Conservation (phyloP, 1,284 basidiomycete species). For the Apiotrichum sp. region DNA sequence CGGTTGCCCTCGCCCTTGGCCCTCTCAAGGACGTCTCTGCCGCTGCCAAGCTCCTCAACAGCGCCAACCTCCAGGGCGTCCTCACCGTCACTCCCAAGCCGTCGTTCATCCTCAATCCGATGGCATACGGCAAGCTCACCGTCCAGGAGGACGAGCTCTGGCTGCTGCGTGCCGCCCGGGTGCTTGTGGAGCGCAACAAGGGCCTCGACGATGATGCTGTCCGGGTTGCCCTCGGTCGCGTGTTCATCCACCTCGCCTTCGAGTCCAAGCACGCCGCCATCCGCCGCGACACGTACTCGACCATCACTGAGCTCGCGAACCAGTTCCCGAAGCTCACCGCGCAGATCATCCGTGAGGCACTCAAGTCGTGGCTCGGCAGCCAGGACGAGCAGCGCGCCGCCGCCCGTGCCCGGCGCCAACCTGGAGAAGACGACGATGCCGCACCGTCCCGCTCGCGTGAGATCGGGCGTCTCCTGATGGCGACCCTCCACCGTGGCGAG, state of each 20-base stretch:
- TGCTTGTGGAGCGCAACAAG: conserved; percentile 52
- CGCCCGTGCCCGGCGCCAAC: conserved; percentile 16
- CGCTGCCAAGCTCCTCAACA: conserved; percentile 29
- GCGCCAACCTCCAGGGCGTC: conserved; percentile 38
- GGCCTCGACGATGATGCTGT: conserved; percentile 57
- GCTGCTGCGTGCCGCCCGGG: conserved; percentile 65
- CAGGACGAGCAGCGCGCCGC: conserved; percentile 29
- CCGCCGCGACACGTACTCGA: conserved; percentile 51
- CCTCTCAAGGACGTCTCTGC: conserved; percentile 46
- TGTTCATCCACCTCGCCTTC: conserved; percentile 62
- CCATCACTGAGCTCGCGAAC: conserved; percentile 47
- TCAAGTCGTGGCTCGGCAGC: conserved; percentile 43
- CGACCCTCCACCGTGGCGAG: conserved; percentile 11
- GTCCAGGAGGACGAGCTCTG: conserved; percentile 65
- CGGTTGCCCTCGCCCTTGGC: conserved; percentile 62
- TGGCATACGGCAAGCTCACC: conserved; percentile 67
- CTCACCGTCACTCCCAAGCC: conserved; percentile 57
- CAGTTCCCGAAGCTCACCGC: conserved; percentile 52
- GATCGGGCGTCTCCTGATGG: conserved; percentile 32
- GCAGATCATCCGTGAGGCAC: conserved; percentile 55
- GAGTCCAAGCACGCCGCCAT: conserved; percentile 55
- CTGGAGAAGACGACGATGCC: conserved; percentile 27
- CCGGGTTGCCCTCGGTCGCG: conserved; percentile 58
- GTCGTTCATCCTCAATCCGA: conserved; percentile 79
- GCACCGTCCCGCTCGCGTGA: conserved; percentile 29